phyloP scores from a whole-genome alignment of 2,329 filamentous ascomycete species.

The Cadophora luteo-olivacea region DNA sequence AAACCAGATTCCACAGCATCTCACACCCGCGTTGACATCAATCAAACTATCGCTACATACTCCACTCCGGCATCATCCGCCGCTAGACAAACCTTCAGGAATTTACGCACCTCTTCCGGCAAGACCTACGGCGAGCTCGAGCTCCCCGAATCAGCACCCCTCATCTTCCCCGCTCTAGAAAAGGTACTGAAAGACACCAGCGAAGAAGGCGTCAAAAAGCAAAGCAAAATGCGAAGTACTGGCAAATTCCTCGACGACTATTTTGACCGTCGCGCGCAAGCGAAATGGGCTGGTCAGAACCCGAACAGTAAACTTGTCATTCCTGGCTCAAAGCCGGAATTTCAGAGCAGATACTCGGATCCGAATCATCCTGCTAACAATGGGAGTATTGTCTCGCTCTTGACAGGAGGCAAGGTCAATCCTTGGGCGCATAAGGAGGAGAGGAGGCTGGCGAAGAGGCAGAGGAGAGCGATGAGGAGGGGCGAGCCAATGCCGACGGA shows the following conservation, averaged over 20 bases:
- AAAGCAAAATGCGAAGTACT: constrained; percentile 45
- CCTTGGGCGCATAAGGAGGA: constrained; percentile 19
- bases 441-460: background rate
- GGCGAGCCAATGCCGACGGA: constrained; percentile 9
- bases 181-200: constrained; percentile 35
- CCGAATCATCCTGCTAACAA: constrained; percentile 58
- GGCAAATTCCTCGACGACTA: constrained; percentile 46
- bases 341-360: constrained; percentile 56
- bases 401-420: constrained; percentile 53
- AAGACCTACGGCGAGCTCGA: constrained; percentile 48
- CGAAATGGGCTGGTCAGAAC: constrained; percentile 45
- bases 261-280: constrained; percentile 36
- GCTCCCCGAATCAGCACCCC: constrained; percentile 48
- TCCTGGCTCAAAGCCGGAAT: constrained; percentile 44
- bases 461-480: constrained; percentile 21
- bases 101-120: constrained; percentile 45
- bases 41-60: constrained; percentile 47
- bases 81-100: constrained; percentile 42
- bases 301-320: constrained; percentile 49
- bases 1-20: constrained; percentile 48
- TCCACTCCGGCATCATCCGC: constrained; percentile 39
- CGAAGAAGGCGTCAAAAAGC: constrained; percentile 40
- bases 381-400: constrained; percentile 53
- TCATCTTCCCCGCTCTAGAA: constrained; percentile 49
- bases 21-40: constrained; percentile 44